These are phyloP conservation scores for Yamadazyma diospyri DNA, from an alignment of 1,139 yeast species.

Conservation along the genomic window DNA sequence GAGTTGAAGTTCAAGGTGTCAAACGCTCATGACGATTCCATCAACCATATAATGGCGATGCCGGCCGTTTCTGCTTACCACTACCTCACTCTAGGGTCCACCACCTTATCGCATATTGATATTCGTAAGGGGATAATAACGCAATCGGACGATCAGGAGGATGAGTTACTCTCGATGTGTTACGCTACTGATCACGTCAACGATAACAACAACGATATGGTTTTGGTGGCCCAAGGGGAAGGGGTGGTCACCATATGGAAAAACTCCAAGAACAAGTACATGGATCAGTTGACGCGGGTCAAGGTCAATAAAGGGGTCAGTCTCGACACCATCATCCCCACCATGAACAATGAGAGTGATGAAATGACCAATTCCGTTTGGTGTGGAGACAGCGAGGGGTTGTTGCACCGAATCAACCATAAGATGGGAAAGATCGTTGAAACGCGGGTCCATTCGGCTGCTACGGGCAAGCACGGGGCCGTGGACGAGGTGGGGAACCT, in stretches of 20 bases:
- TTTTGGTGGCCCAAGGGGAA: conserved; percentile 80
- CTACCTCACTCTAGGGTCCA: conserved; percentile 77
- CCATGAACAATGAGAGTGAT: conserved; percentile 64
- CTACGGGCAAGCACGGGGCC: conserved; percentile 39
- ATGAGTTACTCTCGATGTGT: conserved; percentile 76
- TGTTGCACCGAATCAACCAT: conserved; percentile 62
- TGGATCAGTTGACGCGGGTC: conserved; percentile 80
- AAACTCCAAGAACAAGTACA: conserved; percentile 58
- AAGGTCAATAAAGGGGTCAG: conserved; percentile 70
- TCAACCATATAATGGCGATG: conserved; percentile 69
- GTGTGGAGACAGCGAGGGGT: conserved; percentile 89
- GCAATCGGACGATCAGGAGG: conserved; percentile 87
- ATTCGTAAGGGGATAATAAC: conserved; percentile 63
- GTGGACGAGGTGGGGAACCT: conserved; percentile 64
- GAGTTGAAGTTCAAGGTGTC: conserved; percentile 40
- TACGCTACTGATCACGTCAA: conserved; percentile 48
- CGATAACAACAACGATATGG: conserved; percentile 57
- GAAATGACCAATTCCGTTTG: conserved; percentile 55
- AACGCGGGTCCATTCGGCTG: conserved; percentile 59
- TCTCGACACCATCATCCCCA: conserved; percentile 72
- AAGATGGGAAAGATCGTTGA: conserved; percentile 64
- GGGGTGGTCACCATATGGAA: conserved; percentile 94
- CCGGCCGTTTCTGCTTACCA: conserved; percentile 74
- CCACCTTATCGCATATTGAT: conserved; percentile 78
- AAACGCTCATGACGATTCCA: conserved; percentile 68